Base-by-base conservation (phyloP, 768 basidiomycete genomes). In the Suillus americanus region DNA sequence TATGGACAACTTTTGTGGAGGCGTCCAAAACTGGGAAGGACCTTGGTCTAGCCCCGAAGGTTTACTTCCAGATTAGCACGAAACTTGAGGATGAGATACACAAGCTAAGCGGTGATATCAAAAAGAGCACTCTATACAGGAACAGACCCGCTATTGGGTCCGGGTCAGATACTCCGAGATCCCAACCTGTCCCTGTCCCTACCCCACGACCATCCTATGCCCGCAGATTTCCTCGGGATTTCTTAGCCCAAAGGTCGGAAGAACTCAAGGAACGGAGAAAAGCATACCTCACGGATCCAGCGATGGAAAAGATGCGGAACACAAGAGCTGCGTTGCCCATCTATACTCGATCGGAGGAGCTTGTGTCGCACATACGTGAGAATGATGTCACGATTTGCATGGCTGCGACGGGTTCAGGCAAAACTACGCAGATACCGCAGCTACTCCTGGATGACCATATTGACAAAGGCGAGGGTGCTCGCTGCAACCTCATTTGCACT, bases 371-470 rank as follows among this genome's bases (percentile, higher is more conserved):
- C 65, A 87, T 98, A 68, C 78, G 80, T 23, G 77, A 85, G 37
- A 87, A 97, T 75, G 91, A 95, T 16, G 94, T 97, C 64, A 92
- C 92, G 0, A 88, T 97, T 69, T 88, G 90, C 68, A 91, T 94
- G 89, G 94, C 94, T 55, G 86, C 91, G 8, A 95, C 95, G 3
- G 94, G 94, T 41, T 95, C 93, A 1, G 94, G 95, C 1, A 97
- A 97, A 79, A 97, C 94, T 8, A 97, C 95, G 0, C 96, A 98
- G 75, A 86, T 97, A 30, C 96, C 96, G 6, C 96, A 97, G 74
- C 82, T 97, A 55, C 88, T 97, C 67, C 82, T 98, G 57, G 95
- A 98, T 70, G 85, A 91, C 50, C 89, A 84, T 71, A 95, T 95
- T 64, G 81, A 88, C 20, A 79, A 82, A 18, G 92, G 88, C n/a